phyloP scores from a whole-genome alignment of 176 grass and related monocot genomes.

The Carex cristatella region DNA sequence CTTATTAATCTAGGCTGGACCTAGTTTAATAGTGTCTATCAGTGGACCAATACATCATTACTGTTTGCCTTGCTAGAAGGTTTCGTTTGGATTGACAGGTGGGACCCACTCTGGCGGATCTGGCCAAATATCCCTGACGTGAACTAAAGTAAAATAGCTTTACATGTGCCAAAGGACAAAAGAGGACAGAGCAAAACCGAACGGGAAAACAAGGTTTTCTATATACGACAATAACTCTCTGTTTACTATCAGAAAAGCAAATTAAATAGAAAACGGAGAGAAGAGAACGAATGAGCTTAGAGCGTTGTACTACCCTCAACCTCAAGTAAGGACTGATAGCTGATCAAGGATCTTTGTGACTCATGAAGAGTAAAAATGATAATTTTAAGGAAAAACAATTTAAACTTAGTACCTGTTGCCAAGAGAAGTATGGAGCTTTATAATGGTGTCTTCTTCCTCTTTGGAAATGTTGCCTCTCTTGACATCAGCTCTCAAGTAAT shows the following conservation, averaged over 20 bases:
- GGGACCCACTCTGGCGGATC: background rate
- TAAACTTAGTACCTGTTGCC: constrained; percentile 57
- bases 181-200: background rate
- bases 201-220: constrained; percentile 10
- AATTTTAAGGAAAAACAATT: background rate
- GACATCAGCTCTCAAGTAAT: constrained; percentile 60
- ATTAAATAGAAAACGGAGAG: background rate
- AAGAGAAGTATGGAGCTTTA: constrained; percentile 70
- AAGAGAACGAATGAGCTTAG: background rate
- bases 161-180: constrained; percentile 12
- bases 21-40: background rate
- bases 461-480: constrained; percentile 74
- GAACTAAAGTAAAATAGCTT: background rate
- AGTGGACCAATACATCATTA: background rate
- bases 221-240: constrained; percentile 16
- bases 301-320: background rate
- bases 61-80: too few relatives aligned
- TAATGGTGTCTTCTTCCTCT: constrained; percentile 72
- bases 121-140: background rate
- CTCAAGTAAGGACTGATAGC: background rate
- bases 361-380: background rate
- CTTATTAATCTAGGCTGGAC: background rate
- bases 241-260: background rate
- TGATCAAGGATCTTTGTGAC: background rate
- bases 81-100: background rate